These are phyloP conservation scores for Phlebiopsis gigantea DNA, from an alignment of 768 basidiomycete genomes.

Conservation along the genomic window DNA sequence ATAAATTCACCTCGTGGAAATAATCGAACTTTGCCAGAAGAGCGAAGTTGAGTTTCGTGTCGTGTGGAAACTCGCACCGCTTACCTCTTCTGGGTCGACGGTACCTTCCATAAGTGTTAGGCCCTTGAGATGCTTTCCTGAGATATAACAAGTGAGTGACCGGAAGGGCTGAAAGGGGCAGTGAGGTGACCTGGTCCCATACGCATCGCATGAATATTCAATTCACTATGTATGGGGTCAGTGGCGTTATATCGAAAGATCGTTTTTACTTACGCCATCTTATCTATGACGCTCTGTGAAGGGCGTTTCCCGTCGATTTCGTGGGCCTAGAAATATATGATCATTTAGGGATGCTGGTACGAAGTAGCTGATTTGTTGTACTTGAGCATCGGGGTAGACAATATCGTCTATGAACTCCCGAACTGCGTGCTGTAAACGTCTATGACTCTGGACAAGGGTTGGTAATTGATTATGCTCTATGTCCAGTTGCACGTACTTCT, in stretches of 20 bases:
- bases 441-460: constrained; percentile 47
- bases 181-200: constrained; percentile 60
- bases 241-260: neutral
- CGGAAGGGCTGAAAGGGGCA: too few species aligned
- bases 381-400: constrained; percentile 42
- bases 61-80: neutral
- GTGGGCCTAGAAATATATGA: constrained; percentile 33
- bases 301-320: constrained; percentile 91
- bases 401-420: constrained; percentile 65
- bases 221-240: constrained; percentile 34
- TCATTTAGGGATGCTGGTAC: neutral
- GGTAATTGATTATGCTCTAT: constrained; percentile 32
- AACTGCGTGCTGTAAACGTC: constrained; percentile 53
- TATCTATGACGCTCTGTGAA: constrained; percentile 69
- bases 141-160: too few species aligned
- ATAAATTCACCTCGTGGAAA: constrained; percentile 62
- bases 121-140: constrained; percentile 74
- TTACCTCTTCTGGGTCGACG: constrained; percentile 67
- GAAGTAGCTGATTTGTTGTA: neutral
- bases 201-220: constrained; percentile 87
- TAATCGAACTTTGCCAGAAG: constrained; percentile 60
- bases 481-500: constrained; percentile 59
- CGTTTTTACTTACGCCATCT: constrained; percentile 59
- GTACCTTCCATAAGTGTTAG: constrained; percentile 67
- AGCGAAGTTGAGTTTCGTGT: neutral